Base-by-base conservation (phyloP, 176 grass and related monocot species). In the Saccharum spontaneum region DNA sequence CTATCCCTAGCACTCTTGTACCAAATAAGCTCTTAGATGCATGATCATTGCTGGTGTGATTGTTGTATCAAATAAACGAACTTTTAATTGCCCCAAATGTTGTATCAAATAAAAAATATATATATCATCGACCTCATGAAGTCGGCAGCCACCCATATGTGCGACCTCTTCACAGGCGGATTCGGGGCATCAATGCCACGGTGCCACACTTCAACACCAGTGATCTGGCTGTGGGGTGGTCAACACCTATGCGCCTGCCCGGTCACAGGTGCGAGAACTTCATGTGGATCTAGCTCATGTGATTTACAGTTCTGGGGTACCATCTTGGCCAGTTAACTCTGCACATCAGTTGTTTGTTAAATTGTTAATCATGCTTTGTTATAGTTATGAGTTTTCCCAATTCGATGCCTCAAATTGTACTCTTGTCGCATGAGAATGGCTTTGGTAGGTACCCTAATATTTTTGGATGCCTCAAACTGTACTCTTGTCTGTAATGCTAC, bases 371-470 rank as follows among this genome's bases (percentile, higher is more conserved):
- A 60, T 0, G 0, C 0, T 59, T 59, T 59, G 20, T 2, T n/a
- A 60, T 55, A 14, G 22, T 23, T 60, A n/a, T 23, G 55, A 60
- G 8, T 60, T 60, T 60, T 1, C 9, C 55, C 22, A 60, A 60
- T 60, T 60, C 1, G 55, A 60, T 60, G 55, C 22, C 55, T 10
- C 55, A 60, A n/a, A 60, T 23, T 60, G 33, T 34, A 34, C 33
- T 34, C 33, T 34, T 34, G 54, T 59, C 1, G 96, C 77, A 62
- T 98, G 36, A 84, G 91, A 77, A 98, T 98, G 84, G 89, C 96
- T 71, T 77, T 98, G 89, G 96, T 95, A 91, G 74, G 72, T 78
- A 48, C 57, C 57, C 44, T 71, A 40, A 75, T 88, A 13, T 50
- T 79, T 52, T 82, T 20, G 54, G 65, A 72, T 79, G 23, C 39